Conservation (phyloP, 345 rosid genomes). For the Capsella bursapastoris region DNA sequence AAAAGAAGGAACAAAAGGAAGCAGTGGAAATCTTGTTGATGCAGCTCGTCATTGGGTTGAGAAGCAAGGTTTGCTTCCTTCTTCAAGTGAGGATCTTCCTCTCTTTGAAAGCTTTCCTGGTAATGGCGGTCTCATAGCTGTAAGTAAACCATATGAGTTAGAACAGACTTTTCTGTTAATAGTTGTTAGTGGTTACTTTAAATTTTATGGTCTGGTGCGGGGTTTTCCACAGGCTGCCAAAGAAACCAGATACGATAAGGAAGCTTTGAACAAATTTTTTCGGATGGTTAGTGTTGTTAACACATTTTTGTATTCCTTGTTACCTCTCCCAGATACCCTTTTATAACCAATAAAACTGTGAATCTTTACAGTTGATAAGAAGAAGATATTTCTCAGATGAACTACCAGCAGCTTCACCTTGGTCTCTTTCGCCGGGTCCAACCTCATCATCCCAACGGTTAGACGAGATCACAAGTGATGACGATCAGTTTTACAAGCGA, state of each 20-base stretch:
- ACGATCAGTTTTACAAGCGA: slow-evolving; percentile 63
- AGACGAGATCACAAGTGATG: slow-evolving; percentile 74
- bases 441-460: slow-evolving; percentile 63
- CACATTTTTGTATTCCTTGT: background rate
- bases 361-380: slow-evolving; percentile 73
- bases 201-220: slow-evolving; percentile 2
- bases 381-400: slow-evolving; percentile 94
- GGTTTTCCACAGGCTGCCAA: slow-evolving; percentile 78
- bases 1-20: slow-evolving; percentile 90
- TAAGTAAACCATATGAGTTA: slow-evolving; percentile 44
- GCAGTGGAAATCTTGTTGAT: slow-evolving; percentile 98
- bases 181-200: background rate
- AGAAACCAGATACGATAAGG: slow-evolving; percentile 96
- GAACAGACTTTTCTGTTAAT: background rate
- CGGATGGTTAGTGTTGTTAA: slow-evolving; percentile 60
- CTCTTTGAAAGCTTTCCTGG: slow-evolving; percentile 95
- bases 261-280: slow-evolving; percentile 82
- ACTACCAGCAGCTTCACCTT: slow-evolving; percentile 66
- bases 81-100: slow-evolving; percentile 93
- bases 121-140: slow-evolving; percentile 77
- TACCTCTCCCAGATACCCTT: background rate
- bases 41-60: slow-evolving; percentile 99
- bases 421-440: slow-evolving; percentile 71
- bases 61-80: slow-evolving; percentile 92
- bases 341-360: slow-evolving; percentile 6